Conservation (phyloP, 73 alveolate species). For the Tetrahymena malaccensis region DNA sequence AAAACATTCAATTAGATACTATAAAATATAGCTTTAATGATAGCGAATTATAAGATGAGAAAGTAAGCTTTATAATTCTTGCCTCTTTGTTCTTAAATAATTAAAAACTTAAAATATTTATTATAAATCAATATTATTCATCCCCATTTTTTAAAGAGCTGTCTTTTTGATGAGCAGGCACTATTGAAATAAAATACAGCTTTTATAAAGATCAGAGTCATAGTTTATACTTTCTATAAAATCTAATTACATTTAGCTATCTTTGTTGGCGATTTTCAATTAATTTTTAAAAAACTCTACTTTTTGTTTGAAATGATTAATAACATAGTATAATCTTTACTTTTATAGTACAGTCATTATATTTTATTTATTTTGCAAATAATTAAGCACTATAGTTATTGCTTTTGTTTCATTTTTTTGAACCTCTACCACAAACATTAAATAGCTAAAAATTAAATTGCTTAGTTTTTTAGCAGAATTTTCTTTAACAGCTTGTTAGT, state of each 20-base stretch:
- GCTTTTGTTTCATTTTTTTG: not conserved
- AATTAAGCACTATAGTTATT: not conserved
- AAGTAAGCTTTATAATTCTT: not conserved
- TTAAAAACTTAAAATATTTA: not conserved
- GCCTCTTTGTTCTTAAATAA: not conserved
- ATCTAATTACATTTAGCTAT: not conserved
- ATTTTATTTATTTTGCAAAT: not conserved
- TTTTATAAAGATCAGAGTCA: not conserved
- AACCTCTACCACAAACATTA: not conserved
- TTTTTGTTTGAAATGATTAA: not conserved
- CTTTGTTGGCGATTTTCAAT: not conserved
- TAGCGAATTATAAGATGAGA: not conserved
- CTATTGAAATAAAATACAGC: not conserved
- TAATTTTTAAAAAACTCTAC: not conserved
- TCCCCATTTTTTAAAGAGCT: not conserved
- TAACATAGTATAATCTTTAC: not conserved
- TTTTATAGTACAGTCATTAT: not conserved
- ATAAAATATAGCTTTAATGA: not conserved
- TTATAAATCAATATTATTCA: not conserved
- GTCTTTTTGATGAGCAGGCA: not conserved
- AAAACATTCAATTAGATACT: not conserved
- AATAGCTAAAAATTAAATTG: not conserved
- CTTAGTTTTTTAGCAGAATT: not conserved
- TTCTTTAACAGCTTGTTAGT: not conserved
- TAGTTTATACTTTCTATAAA: not conserved